These are phyloP conservation scores for Hawksworthiomyces lignivorus DNA, from an alignment of 2,329 filamentous ascomycete species.

Conservation along the genomic window DNA sequence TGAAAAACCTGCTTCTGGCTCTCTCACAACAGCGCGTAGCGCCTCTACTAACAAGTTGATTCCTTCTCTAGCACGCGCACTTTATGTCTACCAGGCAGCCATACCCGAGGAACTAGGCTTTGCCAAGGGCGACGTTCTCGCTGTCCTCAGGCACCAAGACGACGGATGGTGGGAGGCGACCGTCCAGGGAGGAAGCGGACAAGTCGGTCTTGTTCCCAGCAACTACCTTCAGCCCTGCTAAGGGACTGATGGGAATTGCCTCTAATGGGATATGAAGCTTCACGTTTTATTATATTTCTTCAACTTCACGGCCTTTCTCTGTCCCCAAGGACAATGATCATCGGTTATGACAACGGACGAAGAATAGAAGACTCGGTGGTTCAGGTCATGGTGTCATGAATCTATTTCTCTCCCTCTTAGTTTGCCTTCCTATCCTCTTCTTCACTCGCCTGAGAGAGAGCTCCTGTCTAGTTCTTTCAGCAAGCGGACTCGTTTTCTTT, in stretches of 20 bases:
- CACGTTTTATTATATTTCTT: background rate
- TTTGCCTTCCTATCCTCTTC: too few relatives aligned
- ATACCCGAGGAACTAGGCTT: slow-evolving; percentile 95
- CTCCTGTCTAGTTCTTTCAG: too few relatives aligned
- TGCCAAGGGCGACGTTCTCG: slow-evolving; percentile 82
- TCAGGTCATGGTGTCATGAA: too few relatives aligned
- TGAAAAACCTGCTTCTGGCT: too few relatives aligned
- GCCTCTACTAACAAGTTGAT: too few relatives aligned
- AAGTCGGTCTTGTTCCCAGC: slow-evolving; percentile 56
- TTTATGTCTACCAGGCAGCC: slow-evolving; percentile 90
- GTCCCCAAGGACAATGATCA: too few relatives aligned
- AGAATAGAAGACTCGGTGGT: too few relatives aligned
- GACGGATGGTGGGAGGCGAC: slow-evolving; percentile 99
- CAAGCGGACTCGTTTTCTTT: too few relatives aligned
- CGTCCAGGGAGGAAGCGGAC: slow-evolving; percentile 61
- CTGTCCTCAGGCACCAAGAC: slow-evolving; percentile 84
- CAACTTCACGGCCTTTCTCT: slow-evolving; percentile 5
- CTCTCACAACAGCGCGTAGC: too few relatives aligned
- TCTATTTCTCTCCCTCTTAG: too few relatives aligned
- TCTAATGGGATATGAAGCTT: background rate
- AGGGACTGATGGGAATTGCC: slow-evolving; percentile 4
- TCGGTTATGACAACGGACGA: too few relatives aligned
- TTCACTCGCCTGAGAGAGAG: too few relatives aligned
- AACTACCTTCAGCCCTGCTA: slow-evolving; percentile 56
- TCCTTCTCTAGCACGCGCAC: slow-evolving; percentile 70